Conservation (phyloP, 352 stramenopile species). For the Pythium guiyangense region DNA sequence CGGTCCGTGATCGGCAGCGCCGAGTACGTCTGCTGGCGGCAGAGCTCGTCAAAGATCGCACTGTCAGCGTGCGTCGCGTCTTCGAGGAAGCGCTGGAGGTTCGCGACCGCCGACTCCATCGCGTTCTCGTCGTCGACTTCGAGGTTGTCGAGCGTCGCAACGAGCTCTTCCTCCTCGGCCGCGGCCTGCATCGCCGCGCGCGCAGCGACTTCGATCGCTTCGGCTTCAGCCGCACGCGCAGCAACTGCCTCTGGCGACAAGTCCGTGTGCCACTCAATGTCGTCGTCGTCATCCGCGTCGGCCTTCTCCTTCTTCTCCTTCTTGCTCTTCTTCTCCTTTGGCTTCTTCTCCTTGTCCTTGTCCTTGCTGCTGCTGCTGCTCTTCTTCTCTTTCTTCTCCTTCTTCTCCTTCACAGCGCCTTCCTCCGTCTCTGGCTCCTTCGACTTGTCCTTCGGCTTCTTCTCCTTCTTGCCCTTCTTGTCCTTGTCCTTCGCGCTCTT, state of each 20-base stretch:
- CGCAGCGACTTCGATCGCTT: conserved; percentile 76
- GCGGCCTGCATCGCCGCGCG: conserved; percentile 60
- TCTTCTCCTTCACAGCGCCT: conserved; percentile 44
- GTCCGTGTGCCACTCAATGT: conserved; percentile 85
- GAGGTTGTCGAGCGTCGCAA: conserved; percentile 76
- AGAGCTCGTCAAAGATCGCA: conserved; percentile 86
- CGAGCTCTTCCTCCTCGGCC: conserved; percentile 46
- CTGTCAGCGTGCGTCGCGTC: conserved; percentile 36
- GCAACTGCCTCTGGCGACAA: conserved; percentile 77
- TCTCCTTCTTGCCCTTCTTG: conserved; percentile 84
- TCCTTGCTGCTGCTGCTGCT: conserved; percentile 70
- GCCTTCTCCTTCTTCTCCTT: conserved; percentile 62
- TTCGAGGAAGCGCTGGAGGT: conserved; percentile 58
- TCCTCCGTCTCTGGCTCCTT: conserved; percentile 68
- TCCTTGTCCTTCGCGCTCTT: conserved; percentile 88
- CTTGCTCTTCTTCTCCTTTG: conserved; percentile 81
- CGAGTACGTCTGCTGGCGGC: conserved; percentile 91
- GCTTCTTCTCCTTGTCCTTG: conserved; percentile 70
- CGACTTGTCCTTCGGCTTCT: conserved; percentile 75
- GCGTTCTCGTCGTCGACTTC: conserved; percentile 82
- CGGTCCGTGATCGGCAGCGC: conserved; percentile 91
- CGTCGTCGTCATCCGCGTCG: conserved; percentile 52
- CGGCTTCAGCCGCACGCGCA: conserved; percentile 72
- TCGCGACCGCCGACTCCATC: conserved; percentile 66
- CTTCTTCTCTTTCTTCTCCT: conserved; percentile 72